Conservation (phyloP, 1,284 basidiomycete genomes). For the Trametes pubescens region DNA sequence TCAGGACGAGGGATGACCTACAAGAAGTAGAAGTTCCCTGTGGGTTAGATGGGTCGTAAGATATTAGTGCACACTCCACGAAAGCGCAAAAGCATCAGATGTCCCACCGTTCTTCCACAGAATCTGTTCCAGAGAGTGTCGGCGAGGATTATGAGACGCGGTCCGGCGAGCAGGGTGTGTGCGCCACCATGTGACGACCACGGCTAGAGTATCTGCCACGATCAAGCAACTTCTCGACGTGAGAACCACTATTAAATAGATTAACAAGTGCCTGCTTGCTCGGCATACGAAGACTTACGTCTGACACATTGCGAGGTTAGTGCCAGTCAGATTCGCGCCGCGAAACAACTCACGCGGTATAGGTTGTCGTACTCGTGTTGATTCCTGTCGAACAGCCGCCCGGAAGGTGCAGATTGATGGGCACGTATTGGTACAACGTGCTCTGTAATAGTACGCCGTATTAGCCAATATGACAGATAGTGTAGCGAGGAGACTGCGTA, state of each 20-base stretch:
- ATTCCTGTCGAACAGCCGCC: background rate
- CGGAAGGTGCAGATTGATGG: background rate
- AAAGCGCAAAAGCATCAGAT: too few relatives aligned
- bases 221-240: background rate
- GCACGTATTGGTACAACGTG: background rate
- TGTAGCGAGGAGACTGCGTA: background rate
- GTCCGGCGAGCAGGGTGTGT: background rate
- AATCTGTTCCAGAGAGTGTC: background rate
- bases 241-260: background rate
- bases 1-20: background rate
- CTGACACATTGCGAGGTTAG: background rate
- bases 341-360: too few relatives aligned
- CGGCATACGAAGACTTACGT: background rate
- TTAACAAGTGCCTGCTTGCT: background rate
- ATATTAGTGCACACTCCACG: too few relatives aligned
- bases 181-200: background rate
- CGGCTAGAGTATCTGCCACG: background rate
- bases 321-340: too few relatives aligned
- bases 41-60: too few relatives aligned
- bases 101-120: background rate
- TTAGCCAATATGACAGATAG: background rate
- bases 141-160: background rate
- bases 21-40: background rate
- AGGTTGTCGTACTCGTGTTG: background rate
- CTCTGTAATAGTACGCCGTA: background rate